Base-by-base conservation (phyloP, 768 basidiomycete species). In the Lanmaoa rubissima region DNA sequence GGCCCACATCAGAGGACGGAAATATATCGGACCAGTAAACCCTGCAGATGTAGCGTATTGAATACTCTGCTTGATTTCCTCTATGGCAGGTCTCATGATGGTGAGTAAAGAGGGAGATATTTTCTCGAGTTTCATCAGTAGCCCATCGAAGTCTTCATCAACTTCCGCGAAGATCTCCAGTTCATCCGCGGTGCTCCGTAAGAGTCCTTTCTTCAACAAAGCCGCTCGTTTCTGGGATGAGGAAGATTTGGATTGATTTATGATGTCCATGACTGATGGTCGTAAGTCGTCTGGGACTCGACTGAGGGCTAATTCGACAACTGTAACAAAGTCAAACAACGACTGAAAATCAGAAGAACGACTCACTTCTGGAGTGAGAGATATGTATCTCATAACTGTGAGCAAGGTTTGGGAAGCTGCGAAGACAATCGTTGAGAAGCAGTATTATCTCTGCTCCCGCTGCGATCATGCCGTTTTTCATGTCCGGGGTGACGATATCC, bases 401-500 rank as follows among this genome's bases (percentile, higher is more conserved):
- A 17, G 78, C 74, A 43, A 88, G 76, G 61, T 80, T 90, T 9
- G 86, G 92, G 73, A 92, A 93, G 53, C 78, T 81, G 43, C 85
- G 81, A 34, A 94, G 74, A 55, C 83, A 83, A 54, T 86, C 80
- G 57, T 82, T 83, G 16, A 84, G 81, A 16, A 93, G 76, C 3
- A 86, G 76, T 47, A 94, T 82, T 2, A 87, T 74, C 69, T 94
- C 92, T 11, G 88, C 90, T 9, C 82, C 83, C 16, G 90, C 85
- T 11, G 88, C 89, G 26, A 81, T 71, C 10, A 85, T 82, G 2
- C 90, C 87, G 21, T 73, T 77, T 41, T 74, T 75, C 35, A 87
- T 65, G 63, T 93, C 91, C 0, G 84, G 84, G 12, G 88, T 88
- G 58, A 94, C 87, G 51, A 94, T 91, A 68, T 94, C 92, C 59